These are phyloP conservation scores for Rhizophagus sp. DNA, from an alignment of 192 early-diverging fungal species.

Conservation along the genomic window DNA sequence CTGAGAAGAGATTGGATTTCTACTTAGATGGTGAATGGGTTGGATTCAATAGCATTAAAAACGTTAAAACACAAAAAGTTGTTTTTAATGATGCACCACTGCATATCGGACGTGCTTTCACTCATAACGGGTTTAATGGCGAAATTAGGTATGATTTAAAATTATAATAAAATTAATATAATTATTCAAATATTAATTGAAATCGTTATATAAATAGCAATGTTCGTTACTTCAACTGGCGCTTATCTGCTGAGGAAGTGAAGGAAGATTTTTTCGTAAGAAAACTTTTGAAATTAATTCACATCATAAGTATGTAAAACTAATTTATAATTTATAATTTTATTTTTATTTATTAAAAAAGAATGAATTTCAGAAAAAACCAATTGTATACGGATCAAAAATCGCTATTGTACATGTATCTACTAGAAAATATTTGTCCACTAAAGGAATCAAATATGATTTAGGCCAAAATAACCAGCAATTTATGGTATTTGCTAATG, in stretches of 20 bases:
- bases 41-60: neutral
- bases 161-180: slow-evolving; percentile 9
- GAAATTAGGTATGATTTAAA: slow-evolving; percentile 12
- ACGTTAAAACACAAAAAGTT: neutral
- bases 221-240: no score
- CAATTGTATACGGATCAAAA: no score
- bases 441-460: no score
- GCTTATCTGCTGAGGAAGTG: no score
- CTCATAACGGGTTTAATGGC: neutral
- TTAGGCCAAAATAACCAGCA: neutral
- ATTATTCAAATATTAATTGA: neutral
- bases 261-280: no score
- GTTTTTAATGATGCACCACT: slow-evolving; percentile 15
- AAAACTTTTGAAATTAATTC: neutral
- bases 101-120: neutral
- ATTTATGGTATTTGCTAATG: neutral
- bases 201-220: no score
- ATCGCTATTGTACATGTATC: no score
- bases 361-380: no score
- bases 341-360: neutral
- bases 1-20: slow-evolving; percentile 11
- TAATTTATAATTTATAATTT: no score
- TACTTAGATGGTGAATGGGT: slow-evolving; percentile 3
- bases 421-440: no score
- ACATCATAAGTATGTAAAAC: no score